These are phyloP conservation scores for Aegilops bicornis DNA, from an alignment of 176 grass and related monocot species.

Conservation along the genomic window DNA sequence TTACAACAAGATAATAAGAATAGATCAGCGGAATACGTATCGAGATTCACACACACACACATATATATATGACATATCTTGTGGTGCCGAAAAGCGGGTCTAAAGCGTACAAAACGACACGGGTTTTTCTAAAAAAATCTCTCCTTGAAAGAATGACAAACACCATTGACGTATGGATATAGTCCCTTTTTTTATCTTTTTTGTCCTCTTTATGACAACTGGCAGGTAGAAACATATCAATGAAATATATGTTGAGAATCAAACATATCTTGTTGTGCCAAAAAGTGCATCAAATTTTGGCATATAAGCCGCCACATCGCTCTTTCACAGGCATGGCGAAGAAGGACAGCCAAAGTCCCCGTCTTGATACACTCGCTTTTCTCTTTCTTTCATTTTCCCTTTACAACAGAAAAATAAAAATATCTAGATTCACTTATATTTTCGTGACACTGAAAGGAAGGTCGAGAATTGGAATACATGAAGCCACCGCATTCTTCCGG, in stretches of 20 bases:
- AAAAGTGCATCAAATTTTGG: neutral
- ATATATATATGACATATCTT: neutral
- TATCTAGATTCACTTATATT: neutral
- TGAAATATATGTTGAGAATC: neutral
- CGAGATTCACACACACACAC: neutral
- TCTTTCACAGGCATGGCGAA: too few relatives aligned
- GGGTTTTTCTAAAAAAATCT: too few relatives aligned
- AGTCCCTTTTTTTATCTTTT: too few relatives aligned
- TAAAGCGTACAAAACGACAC: too few relatives aligned
- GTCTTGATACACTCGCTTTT: neutral
- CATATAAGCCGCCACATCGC: neutral
- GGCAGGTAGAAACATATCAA: too few relatives aligned
- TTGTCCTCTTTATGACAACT: too few relatives aligned
- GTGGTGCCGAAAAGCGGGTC: neutral
- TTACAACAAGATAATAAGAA: neutral
- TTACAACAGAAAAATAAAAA: neutral
- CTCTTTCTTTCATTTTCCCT: neutral
- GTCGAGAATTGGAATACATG: neutral
- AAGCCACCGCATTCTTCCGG: neutral
- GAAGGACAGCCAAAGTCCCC: too few relatives aligned
- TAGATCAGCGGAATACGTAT: neutral
- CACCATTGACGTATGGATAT: too few relatives aligned
- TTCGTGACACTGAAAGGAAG: neutral
- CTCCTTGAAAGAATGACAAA: too few relatives aligned
- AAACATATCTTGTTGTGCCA: constrained; percentile 8